These are phyloP conservation scores for Sporothrix pallida DNA, from an alignment of 2,329 filamentous ascomycete species.

Conservation along the genomic window DNA sequence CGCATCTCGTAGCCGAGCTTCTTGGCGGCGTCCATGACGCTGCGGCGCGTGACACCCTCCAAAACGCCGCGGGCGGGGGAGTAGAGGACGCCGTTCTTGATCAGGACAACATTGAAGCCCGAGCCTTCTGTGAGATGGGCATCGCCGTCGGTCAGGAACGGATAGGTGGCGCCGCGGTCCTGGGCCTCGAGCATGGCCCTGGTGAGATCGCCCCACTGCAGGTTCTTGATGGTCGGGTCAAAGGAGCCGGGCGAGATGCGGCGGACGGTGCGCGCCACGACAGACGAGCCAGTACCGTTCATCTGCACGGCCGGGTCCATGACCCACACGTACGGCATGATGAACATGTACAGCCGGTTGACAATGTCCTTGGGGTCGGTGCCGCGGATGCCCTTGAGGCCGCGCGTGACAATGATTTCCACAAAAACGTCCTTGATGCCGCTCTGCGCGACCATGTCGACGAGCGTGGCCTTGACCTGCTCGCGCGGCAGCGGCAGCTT, in stretches of 20 bases:
- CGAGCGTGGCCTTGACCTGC: conserved; percentile 48
- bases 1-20: conserved; percentile 46
- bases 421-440: conserved; percentile 58
- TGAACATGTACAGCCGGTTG: conserved; percentile 55
- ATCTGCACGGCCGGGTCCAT: conserved; percentile 54
- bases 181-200: conserved; percentile 52
- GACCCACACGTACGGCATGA: conserved; percentile 57
- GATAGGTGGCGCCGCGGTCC: conserved; percentile 54
- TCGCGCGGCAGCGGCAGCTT: conserved; percentile 50
- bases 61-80: conserved; percentile 56
- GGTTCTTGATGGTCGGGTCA: conserved; percentile 59
- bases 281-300: conserved; percentile 52
- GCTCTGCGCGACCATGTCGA: conserved; percentile 54
- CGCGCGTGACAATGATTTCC: conserved; percentile 58
- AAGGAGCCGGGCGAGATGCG: conserved; percentile 52
- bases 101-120: conserved; percentile 50
- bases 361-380: conserved; percentile 46
- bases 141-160: conserved; percentile 58
- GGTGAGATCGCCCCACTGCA: conserved; percentile 57
- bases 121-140: conserved; percentile 56
- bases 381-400: conserved; percentile 51
- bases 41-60: conserved; percentile 56
- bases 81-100: conserved; percentile 53
- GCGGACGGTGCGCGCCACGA: conserved; percentile 41
- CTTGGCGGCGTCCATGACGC: conserved; percentile 52